These are phyloP conservation scores for Neophaeococcomyces aloes DNA, from an alignment of 2,329 filamentous ascomycete genomes.

Conservation along the genomic window DNA sequence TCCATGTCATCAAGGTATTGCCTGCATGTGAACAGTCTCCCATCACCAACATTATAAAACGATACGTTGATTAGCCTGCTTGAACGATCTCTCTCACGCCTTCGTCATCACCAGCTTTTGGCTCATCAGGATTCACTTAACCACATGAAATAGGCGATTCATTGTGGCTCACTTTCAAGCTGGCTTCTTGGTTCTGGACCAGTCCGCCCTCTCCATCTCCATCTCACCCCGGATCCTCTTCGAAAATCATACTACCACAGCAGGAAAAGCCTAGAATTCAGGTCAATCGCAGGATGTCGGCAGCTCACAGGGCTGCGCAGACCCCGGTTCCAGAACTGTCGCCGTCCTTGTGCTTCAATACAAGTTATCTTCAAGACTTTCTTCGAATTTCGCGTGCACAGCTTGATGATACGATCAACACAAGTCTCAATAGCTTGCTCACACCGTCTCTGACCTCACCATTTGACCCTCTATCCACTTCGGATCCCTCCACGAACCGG, in stretches of 20 bases:
- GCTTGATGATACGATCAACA: slow-evolving; percentile 86
- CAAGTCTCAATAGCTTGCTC: slow-evolving; percentile 81
- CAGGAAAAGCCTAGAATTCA: slow-evolving; percentile 1
- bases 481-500: slow-evolving; percentile 36
- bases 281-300: slow-evolving; percentile 28
- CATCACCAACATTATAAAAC: too few species aligned
- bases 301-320: slow-evolving; percentile 19
- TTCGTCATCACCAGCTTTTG: too few species aligned
- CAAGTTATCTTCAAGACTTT: slow-evolving; percentile 55
- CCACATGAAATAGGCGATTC: not conserved
- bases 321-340: slow-evolving; percentile 45
- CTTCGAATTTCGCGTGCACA: slow-evolving; percentile 71
- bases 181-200: slow-evolving; percentile 22
- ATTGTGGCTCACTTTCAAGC: slow-evolving; percentile 14
- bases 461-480: slow-evolving; percentile 73
- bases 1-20: not conserved
- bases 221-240: not conserved
- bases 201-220: slow-evolving; percentile 10
- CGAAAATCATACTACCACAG: too few species aligned
- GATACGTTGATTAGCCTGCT: too few species aligned
- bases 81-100: too few species aligned
- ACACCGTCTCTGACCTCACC: slow-evolving; percentile 56
- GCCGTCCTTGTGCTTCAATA: slow-evolving; percentile 56
- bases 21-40: too few species aligned
- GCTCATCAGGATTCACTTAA: not conserved